Base-by-base conservation (phyloP, 371 early-diverging fungal species). In the Encephalitozoon intestinalis region DNA sequence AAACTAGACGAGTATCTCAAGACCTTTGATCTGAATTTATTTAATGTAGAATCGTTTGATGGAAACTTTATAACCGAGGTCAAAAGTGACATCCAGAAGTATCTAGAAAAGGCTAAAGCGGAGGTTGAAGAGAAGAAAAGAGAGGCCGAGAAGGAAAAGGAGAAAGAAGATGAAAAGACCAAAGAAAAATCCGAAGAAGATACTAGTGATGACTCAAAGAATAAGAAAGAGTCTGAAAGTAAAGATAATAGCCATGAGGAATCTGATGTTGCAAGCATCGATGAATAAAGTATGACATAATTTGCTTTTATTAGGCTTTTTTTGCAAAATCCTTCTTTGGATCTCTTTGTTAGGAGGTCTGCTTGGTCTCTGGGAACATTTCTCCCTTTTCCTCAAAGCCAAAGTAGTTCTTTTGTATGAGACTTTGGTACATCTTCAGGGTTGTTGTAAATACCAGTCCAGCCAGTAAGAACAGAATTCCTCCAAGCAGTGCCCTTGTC, bases 371-470 rank as follows among this genome's bases (percentile, higher is more conserved):
- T 58, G 58, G 2, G 34, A 58, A 58, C 34, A 58, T 58, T 64
- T 72, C 65, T 15, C 39, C 39, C 23, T 66, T 46, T 12, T 49
- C 46, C 1, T 77, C 63, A 43, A 34, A 51, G 37, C 44, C 25
- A 44, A 70, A 39, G 44, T 72, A 67, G 63, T 44, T 64, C 39
- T 77, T 76, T 34, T 40, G 39, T 41, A 81, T 67, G 1, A 68
- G 28, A 21, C 50, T 77, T 23, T 73, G 81, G 40, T 81, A 81
- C 39, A 79, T 51, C 72, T 78, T 83, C 39, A 83, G 50, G n/a
- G 79, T 79, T 28, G 77, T 74, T n/a, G 81, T 79, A 46, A 83
- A 79, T 4, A 81, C 73, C 9, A 83, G 49, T 9, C 76, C 77
- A 26, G 73, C 73, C n/a, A 83, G 53, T 23, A 80, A 41, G 25